These are phyloP conservation scores for Protomyces arabidopsidicola DNA, from an alignment of 1,139 yeast species.

Conservation along the genomic window DNA sequence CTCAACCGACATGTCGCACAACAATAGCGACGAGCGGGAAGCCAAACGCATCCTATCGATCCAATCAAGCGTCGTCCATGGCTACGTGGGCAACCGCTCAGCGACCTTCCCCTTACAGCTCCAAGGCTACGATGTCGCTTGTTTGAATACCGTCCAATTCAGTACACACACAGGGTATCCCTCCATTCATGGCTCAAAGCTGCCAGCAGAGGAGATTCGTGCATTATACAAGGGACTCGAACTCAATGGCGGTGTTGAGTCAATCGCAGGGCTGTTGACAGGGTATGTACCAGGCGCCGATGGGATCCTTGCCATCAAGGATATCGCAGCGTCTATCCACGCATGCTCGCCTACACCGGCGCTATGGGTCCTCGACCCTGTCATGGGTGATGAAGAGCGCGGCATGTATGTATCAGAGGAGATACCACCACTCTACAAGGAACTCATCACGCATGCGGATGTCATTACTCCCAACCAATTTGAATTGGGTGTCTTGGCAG, in stretches of 20 bases:
- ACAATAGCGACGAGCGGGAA: neutral
- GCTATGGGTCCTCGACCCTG: conserved; percentile 79
- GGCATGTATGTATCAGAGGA: conserved; percentile 64
- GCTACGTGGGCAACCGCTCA: conserved; percentile 79
- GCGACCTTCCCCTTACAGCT: conserved; percentile 74
- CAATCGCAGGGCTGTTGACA: conserved; percentile 59
- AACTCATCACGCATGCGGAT: conserved; percentile 52
- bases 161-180: conserved; percentile 78
- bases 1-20: neutral
- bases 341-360: conserved; percentile 31
- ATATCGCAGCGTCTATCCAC: conserved; percentile 42
- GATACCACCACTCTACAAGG: conserved; percentile 61
- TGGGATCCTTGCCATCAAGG: conserved; percentile 49
- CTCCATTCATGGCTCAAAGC: conserved; percentile 46
- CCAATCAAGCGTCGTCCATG: conserved; percentile 38
- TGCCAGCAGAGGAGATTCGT: conserved; percentile 44
- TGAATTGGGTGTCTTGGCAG: conserved; percentile 56
- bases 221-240: conserved; percentile 49
- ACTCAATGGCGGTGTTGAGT: conserved; percentile 42
- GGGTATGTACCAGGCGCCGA: conserved; percentile 67
- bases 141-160: conserved; percentile 69
- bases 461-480: conserved; percentile 87
- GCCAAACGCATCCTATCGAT: conserved; percentile 20
- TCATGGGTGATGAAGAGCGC: conserved; percentile 85
- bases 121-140: conserved; percentile 81